These are phyloP conservation scores for Penicillium digitatum DNA, from an alignment of 2,329 filamentous ascomycete genomes.

Conservation along the genomic window DNA sequence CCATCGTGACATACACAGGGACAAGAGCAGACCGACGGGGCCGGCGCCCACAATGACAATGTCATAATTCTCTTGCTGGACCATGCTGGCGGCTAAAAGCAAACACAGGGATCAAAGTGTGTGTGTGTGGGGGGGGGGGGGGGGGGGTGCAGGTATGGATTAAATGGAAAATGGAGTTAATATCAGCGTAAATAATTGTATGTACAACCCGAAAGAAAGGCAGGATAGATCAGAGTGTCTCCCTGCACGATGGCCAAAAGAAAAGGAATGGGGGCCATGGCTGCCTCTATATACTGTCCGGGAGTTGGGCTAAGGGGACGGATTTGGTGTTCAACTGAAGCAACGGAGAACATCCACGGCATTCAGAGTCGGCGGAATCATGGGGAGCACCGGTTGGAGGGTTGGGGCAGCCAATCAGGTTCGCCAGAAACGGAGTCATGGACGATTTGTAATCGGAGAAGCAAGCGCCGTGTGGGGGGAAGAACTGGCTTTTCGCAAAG, in stretches of 20 bases:
- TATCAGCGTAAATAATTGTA: not conserved
- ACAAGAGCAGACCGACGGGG: slow-evolving; percentile 81
- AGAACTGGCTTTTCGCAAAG: not conserved
- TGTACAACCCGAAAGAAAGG: not conserved
- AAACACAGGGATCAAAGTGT: not conserved
- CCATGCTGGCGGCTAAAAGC: slow-evolving; percentile 23
- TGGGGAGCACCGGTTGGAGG: slow-evolving; percentile 15
- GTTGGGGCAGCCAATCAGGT: slow-evolving; percentile 8
- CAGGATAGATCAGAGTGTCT: not conserved
- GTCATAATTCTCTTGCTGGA: slow-evolving; percentile 54
- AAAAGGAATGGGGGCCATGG: slow-evolving; percentile 17
- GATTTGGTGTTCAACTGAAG: slow-evolving; percentile 7
- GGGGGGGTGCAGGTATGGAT: not conserved
- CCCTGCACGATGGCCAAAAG: slow-evolving; percentile 8
- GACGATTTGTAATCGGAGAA: slow-evolving; percentile 3
- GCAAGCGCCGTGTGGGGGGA: slow-evolving; percentile 14
- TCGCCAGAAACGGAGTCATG: not conserved
- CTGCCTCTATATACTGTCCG: slow-evolving; percentile 27
- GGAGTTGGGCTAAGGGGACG: slow-evolving; percentile 20
- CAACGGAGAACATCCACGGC: slow-evolving; percentile 34
- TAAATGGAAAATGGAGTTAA: not conserved
- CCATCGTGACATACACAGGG: slow-evolving; percentile 83
- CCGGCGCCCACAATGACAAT: slow-evolving; percentile 84
- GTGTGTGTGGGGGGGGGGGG: too few species aligned
- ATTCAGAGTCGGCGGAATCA: slow-evolving; percentile 35